phyloP scores from a whole-genome alignment of 179 eudicot genomes.

The Spergularia azorica region DNA sequence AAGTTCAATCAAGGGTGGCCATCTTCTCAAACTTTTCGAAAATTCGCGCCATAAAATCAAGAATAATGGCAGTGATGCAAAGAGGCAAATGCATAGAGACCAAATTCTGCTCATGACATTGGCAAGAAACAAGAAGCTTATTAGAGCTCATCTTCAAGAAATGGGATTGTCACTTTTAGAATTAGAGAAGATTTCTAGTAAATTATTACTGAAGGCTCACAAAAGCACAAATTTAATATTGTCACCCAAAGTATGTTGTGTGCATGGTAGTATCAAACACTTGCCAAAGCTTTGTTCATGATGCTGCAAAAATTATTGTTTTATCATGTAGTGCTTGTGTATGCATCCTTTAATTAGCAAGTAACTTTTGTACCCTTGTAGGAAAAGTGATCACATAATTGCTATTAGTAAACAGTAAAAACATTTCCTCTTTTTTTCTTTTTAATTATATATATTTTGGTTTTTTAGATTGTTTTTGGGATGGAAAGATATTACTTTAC shows the following conservation, averaged over 20 bases:
- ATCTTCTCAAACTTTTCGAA: constrained; percentile 12
- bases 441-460: background rate
- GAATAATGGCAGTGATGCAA: background rate
- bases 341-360: background rate
- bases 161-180: constrained; percentile 30
- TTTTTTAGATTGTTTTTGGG: background rate
- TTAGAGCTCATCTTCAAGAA: constrained; percentile 29
- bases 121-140: constrained; percentile 19
- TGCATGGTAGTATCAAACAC: constrained; percentile 27
- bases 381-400: background rate
- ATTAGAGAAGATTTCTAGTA: constrained; percentile 21
- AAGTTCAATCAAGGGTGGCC: constrained; percentile 14
- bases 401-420: background rate
- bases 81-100: background rate
- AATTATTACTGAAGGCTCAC: constrained; percentile 22
- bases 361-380: constrained; percentile 16
- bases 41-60: constrained; percentile 6
- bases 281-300: constrained; percentile 42
- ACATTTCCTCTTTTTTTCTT: background rate
- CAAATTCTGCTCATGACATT: constrained; percentile 17
- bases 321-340: background rate
- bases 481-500: background rate
- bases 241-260: constrained; percentile 25
- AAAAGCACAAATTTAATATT: background rate
- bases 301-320: background rate